These are phyloP conservation scores for Neopestalotiopsis rosae DNA, from an alignment of 2,329 filamentous ascomycete species.

Conservation along the genomic window DNA sequence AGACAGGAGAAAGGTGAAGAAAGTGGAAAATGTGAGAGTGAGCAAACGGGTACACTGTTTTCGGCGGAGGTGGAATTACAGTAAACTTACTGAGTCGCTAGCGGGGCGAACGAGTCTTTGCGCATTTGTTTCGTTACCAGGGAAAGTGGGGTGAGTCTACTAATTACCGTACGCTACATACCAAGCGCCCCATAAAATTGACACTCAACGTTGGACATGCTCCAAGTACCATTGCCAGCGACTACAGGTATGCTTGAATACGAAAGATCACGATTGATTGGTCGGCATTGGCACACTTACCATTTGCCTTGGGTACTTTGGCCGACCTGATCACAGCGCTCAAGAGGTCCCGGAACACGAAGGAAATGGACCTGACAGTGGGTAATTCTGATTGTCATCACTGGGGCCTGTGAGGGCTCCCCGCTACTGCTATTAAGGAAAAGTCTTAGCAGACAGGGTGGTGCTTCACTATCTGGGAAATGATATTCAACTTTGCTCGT, in stretches of 20 bases:
- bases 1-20: not conserved
- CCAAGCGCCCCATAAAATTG: not conserved
- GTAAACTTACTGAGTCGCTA: slow-evolving; percentile 14
- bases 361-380: not conserved
- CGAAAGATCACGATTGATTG: not conserved
- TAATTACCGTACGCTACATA: not conserved
- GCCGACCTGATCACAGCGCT: not conserved
- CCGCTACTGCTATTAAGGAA: not conserved
- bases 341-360: not conserved
- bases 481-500: slow-evolving; percentile 1
- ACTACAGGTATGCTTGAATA: not conserved
- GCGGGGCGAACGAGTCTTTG: not conserved
- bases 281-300: not conserved
- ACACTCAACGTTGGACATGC: not conserved
- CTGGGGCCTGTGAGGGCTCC: not conserved
- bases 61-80: slow-evolving; percentile 12
- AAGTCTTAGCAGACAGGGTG: not conserved
- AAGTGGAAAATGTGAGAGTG: slow-evolving; percentile 9
- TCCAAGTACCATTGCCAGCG: not conserved
- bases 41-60: slow-evolving; percentile 8
- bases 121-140: slow-evolving; percentile 3
- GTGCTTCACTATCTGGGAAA: not conserved
- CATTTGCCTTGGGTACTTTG: not conserved
- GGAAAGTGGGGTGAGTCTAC: slow-evolving; percentile 9
- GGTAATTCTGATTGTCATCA: not conserved